Conservation (phyloP, 1,284 basidiomycete species). For the Heterobasidion annosum region DNA sequence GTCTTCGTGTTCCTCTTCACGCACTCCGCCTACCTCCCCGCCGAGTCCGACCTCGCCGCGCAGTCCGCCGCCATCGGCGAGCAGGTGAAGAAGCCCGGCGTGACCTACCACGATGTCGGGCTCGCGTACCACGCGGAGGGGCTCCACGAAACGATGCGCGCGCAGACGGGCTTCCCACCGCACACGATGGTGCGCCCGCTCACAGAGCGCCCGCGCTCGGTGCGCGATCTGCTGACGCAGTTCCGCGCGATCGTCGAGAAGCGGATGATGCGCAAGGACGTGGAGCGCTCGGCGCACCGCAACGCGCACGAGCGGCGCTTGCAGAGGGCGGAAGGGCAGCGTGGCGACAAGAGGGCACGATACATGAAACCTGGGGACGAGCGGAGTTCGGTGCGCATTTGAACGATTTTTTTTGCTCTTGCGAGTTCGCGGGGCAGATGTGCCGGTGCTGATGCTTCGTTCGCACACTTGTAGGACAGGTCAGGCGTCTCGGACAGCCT, state of each 20-base stretch:
- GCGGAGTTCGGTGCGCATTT: no score
- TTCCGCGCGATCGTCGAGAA: background rate
- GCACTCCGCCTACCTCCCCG: background rate
- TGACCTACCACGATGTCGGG: constrained; percentile 7
- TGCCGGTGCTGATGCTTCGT: no score
- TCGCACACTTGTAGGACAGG: no score
- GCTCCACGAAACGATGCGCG: constrained; percentile 4
- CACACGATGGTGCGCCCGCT: background rate
- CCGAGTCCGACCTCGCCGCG: background rate
- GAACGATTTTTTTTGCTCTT: no score
- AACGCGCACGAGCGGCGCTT: no score
- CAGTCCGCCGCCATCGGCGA: background rate
- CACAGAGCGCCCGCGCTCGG: constrained; percentile 1
- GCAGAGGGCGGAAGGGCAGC: no score
- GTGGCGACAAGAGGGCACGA: no score
- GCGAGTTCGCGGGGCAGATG: no score
- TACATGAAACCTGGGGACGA: no score
- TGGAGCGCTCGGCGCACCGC: no score
- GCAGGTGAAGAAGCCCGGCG: constrained; percentile 2
- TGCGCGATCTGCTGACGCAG: constrained; percentile 1
- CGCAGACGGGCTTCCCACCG: background rate
- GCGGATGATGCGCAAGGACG: background rate
- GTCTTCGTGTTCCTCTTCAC: background rate
- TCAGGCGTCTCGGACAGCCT: no score
- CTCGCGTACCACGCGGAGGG: constrained; percentile 7